phyloP scores from a whole-genome alignment of 192 early-diverging fungal species.

The Entomortierella beljakovae region DNA sequence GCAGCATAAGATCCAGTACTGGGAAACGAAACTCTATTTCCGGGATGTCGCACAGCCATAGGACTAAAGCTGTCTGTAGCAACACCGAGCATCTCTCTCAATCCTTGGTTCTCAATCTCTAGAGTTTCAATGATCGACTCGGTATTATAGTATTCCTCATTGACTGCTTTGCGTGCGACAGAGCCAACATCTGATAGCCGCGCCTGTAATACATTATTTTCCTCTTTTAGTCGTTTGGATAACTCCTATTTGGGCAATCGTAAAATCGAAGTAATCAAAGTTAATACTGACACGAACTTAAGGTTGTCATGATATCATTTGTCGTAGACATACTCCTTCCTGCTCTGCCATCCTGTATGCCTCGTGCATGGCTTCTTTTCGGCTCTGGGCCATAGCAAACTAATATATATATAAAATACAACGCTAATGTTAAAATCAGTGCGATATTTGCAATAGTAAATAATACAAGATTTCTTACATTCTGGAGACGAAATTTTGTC shows the following conservation, averaged over 20 bases:
- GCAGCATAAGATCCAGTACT: conserved; percentile 47
- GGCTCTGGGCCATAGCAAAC: conserved; percentile 52
- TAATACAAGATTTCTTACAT: conserved; percentile 15
- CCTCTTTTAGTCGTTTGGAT: conserved; percentile 20
- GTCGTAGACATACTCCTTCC: conserved; percentile 32
- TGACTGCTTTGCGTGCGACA: conserved; percentile 40
- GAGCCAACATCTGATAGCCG: conserved; percentile 42
- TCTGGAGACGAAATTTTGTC: conserved; percentile 49
- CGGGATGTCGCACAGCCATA: conserved; percentile 12
- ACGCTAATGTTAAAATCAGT: neutral
- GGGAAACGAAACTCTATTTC: conserved; percentile 47
- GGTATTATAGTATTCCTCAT: conserved; percentile 47
- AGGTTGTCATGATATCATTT: neutral
- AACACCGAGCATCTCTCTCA: conserved; percentile 43
- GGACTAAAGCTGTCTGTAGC: conserved; percentile 19
- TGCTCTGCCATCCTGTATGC: conserved; percentile 50
- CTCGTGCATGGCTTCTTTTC: conserved; percentile 52
- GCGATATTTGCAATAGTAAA: neutral
- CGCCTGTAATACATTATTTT: conserved; percentile 36
- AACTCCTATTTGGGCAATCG: conserved; percentile 17
- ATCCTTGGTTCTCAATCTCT: conserved; percentile 43
- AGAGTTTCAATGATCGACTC: conserved; percentile 44
- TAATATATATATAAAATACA: too few relatives aligned
- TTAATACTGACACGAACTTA: neutral
- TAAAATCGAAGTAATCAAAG: too few relatives aligned